These are phyloP conservation scores for Abrus precatorius DNA, from an alignment of 306 rosid species.

Conservation along the genomic window DNA sequence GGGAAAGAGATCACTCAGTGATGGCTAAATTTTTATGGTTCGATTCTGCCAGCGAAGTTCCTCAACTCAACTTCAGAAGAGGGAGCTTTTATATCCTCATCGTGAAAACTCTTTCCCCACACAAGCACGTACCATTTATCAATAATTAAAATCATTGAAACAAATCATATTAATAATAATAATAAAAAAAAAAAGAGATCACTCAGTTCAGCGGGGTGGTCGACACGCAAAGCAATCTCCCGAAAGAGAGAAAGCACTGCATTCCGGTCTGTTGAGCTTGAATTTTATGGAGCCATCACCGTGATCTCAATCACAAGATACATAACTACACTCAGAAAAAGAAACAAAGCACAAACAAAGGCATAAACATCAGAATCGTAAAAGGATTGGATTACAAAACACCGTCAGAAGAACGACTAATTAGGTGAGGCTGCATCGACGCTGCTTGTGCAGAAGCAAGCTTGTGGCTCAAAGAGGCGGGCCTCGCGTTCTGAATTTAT, in stretches of 20 bases:
- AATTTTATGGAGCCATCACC: slow-evolving; percentile 71
- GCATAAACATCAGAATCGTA: neutral
- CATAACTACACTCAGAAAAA: fast-evolving
- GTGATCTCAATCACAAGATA: slow-evolving; percentile 35
- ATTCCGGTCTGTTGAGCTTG: slow-evolving; percentile 99
- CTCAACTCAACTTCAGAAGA: slow-evolving; percentile 77
- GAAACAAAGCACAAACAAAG: neutral
- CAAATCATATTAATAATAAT: neutral
- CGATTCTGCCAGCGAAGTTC: slow-evolving; percentile 81
- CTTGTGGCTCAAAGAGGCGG: fast-evolving
- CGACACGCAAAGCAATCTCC: slow-evolving; percentile 77
- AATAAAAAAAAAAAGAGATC: slow-evolving; percentile 47
- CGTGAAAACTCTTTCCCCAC: slow-evolving; percentile 52
- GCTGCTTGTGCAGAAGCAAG: neutral
- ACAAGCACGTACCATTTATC: neutral
- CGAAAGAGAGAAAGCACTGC: slow-evolving; percentile 66
- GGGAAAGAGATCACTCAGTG: slow-evolving; percentile 61
- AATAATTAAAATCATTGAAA: neutral
- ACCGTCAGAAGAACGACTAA: no score
- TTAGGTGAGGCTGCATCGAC: neutral
- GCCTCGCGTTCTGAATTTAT: slow-evolving; percentile 23
- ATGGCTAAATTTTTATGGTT: slow-evolving; percentile 70
- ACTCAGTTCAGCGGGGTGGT: slow-evolving; percentile 92
- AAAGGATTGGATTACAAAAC: fast-evolving
- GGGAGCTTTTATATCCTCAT: slow-evolving; percentile 81